Conservation (phyloP, 495 filamentous ascomycete species). For the Friedmanniomyces endolithicus region DNA sequence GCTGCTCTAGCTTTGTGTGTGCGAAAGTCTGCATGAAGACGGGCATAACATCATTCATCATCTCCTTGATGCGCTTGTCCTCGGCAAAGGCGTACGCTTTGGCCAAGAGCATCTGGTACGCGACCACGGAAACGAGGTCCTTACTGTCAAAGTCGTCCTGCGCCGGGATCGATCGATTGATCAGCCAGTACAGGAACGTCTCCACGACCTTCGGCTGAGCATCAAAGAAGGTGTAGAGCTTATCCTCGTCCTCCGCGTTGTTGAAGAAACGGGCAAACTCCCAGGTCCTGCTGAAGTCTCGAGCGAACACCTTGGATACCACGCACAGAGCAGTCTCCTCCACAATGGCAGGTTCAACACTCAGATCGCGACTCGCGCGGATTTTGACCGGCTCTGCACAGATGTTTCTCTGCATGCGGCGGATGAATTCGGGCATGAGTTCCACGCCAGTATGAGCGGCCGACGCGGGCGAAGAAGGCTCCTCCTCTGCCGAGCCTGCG, state of each 20-base stretch:
- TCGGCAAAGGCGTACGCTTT: not conserved
- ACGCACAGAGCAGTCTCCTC: not conserved
- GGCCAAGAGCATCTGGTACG: not conserved
- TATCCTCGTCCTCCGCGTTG: not conserved
- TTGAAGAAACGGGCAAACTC: not conserved
- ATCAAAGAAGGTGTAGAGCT: not conserved
- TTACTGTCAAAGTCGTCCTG: not conserved
- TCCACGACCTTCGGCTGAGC: not conserved
- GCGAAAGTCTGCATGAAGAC: not conserved
- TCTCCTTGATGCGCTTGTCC: not conserved
- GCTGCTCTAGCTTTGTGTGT: not conserved
- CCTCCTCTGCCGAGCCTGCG: not conserved
- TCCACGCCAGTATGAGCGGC: not conserved
- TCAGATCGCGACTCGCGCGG: not conserved
- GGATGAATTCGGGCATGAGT: not conserved
- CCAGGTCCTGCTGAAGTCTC: not conserved
- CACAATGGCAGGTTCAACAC: not conserved
- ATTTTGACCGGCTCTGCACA: slow-evolving; percentile 1
- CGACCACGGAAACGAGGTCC: not conserved
- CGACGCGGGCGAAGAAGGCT: not conserved
- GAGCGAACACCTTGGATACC: not conserved
- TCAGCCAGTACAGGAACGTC: slow-evolving; percentile 1
- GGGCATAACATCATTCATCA: not conserved
- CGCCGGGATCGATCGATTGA: not conserved
- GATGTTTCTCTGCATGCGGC: not conserved